phyloP scores from a whole-genome alignment of 306 rosid genomes.

The Gillenia trifoliata region DNA sequence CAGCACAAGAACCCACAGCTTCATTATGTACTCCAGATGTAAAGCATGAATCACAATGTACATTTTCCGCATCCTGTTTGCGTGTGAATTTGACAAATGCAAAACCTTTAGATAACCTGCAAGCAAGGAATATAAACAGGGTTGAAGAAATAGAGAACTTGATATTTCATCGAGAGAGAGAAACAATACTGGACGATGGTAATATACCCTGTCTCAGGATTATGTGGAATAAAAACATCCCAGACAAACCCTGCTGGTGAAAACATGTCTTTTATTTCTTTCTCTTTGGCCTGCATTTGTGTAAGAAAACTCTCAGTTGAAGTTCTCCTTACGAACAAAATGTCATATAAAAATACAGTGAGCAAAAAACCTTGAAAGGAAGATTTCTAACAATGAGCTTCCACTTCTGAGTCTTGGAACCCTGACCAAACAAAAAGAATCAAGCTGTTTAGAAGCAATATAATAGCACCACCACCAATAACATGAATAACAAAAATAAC shows the following conservation, averaged over 20 bases:
- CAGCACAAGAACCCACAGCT: conserved; percentile 1
- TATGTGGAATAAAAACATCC: conserved; percentile 78
- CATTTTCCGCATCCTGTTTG: conserved; percentile 85
- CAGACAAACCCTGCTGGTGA: conserved; percentile 80
- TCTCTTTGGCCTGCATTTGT: conserved; percentile 59
- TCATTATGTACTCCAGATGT: conserved; percentile 10
- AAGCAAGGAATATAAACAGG: conserved; percentile 21
- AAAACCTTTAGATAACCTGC: conserved; percentile 88
- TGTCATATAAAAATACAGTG: conserved; percentile 1
- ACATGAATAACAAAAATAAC: neutral
- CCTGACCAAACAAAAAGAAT: conserved; percentile 43
- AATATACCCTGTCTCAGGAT: conserved; percentile 67
- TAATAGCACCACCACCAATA: neutral
- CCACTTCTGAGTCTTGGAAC: conserved; percentile 94
- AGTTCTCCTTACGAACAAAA: conserved; percentile 18
- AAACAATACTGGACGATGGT: neutral
- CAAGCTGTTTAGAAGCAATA: conserved; percentile 16
- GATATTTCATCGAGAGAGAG: conserved; percentile 6
- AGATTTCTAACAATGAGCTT: conserved; percentile 85
- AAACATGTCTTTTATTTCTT: conserved; percentile 59
- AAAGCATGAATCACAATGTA: conserved; percentile 25
- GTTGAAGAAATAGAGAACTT: neutral
- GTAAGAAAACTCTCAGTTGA: conserved; percentile 27
- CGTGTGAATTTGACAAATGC: conserved; percentile 89
- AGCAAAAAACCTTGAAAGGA: conserved; percentile 77